Percentiles rank a stretch among this genome's conserved stretches.
Conservation (phyloP, 2,329 filamentous ascomycete species). For the Fusarium torreyae region DNA sequence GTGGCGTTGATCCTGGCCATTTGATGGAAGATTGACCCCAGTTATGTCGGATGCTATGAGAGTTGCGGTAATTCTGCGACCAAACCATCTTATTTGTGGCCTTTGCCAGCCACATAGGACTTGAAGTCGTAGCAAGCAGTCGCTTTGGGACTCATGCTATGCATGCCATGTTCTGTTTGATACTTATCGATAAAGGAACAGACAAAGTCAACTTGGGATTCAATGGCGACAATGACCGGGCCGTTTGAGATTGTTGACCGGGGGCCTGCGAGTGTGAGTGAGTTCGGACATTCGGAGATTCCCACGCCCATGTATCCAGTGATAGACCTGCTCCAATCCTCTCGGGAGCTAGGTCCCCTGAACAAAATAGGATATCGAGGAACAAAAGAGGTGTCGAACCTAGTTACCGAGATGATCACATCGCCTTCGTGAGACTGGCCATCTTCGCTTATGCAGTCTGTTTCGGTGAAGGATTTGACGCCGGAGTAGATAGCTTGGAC, state of each 20-base stretch:
- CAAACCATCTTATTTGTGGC: conserved; percentile 35
- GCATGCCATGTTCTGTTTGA: conserved; percentile 22
- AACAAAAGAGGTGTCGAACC: conserved; percentile 23
- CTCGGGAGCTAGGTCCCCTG: conserved; percentile 21
- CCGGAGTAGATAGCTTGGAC: conserved; percentile 10
- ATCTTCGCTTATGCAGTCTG: conserved; percentile 17
- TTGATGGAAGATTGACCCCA: conserved; percentile 37
- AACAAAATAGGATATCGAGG: conserved; percentile 22
- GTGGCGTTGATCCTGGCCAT: conserved; percentile 30
- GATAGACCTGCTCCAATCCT: conserved; percentile 16
- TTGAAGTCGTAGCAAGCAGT: conserved; percentile 29
- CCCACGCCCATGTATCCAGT: conserved; percentile 32
- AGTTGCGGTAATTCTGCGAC: conserved; percentile 31
- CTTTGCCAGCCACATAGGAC: conserved; percentile 28
- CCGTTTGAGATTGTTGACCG: conserved; percentile 29
- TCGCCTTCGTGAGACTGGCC: conserved; percentile 8
- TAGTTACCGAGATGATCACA: conserved; percentile 20
- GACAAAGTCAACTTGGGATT: conserved; percentile 26
- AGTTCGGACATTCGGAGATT: conserved; percentile 25
- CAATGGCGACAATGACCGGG: conserved; percentile 27
- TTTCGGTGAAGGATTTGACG: conserved; percentile 12
- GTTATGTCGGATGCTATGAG: conserved; percentile 30
- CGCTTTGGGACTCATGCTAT: conserved; percentile 26
- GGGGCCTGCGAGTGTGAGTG: conserved; percentile 23
- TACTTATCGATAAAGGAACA: conserved; percentile 38